Conservation (phyloP, 768 basidiomycete genomes). For the Cystobasidium onofrii region DNA sequence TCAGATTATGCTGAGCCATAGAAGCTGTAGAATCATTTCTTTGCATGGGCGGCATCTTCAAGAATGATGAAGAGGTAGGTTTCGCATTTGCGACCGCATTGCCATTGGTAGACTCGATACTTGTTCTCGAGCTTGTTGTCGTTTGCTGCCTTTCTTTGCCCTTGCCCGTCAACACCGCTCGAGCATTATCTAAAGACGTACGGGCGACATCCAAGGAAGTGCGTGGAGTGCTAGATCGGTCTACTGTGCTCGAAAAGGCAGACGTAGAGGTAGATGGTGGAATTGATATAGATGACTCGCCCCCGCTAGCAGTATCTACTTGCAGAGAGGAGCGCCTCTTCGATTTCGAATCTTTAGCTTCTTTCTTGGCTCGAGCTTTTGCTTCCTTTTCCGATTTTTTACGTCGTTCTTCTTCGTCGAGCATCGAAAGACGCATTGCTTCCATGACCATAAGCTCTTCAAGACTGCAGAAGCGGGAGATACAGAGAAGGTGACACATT, state of each 20-base stretch:
- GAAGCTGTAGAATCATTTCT: conserved; percentile 25
- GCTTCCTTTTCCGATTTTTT: conserved; percentile 48
- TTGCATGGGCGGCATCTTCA: conserved; percentile 33
- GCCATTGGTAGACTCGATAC: background rate
- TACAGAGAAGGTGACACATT: too few species aligned
- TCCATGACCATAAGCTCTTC: conserved; percentile 93
- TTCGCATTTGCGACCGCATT: background rate
- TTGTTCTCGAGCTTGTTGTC: background rate
- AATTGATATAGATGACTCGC: background rate
- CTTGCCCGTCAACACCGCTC: background rate
- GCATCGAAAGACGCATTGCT: conserved; percentile 87
- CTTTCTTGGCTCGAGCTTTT: conserved; percentile 17
- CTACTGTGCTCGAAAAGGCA: too few species aligned
- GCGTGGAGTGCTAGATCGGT: background rate
- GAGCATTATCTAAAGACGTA: background rate
- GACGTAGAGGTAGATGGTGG: background rate
- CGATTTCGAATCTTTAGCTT: background rate
- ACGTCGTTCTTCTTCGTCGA: conserved; percentile 92
- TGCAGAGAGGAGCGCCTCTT: background rate
- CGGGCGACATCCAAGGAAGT: background rate
- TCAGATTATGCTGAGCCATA: conserved; percentile 5
- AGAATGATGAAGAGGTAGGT: background rate
- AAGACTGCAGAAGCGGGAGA: conserved; percentile 29
- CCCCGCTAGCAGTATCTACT: background rate
- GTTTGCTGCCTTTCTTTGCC: background rate